Evolutionary conservation across 768 basidiomycete species (phyloP).

Genomic region (Tricholoma bakamatsutake): DNA sequence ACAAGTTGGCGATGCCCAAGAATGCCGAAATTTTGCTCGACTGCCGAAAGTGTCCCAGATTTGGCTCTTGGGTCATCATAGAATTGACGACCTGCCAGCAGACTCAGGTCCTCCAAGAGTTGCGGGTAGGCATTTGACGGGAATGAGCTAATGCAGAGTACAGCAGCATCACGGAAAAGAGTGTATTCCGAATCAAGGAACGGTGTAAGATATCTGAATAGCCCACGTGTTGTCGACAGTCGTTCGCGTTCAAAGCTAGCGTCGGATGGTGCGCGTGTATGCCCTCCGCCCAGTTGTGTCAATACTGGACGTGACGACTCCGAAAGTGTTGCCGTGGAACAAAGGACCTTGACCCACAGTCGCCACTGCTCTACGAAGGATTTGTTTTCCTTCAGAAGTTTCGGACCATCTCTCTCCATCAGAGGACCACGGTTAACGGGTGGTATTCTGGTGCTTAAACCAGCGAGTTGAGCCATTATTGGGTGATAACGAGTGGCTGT

Average conservation of each 20-base stretch:
- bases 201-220: slow-evolving; percentile 82
- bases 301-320: slow-evolving; percentile 53
- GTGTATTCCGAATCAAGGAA: slow-evolving; percentile 85
- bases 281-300: slow-evolving; percentile 55
- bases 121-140: slow-evolving; percentile 72
- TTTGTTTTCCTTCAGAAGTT: slow-evolving; percentile 51
- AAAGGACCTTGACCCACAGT: slow-evolving; percentile 80
- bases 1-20: slow-evolving; percentile 52
- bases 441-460: slow-evolving; percentile 55
- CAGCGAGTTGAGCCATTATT: slow-evolving; percentile 66
- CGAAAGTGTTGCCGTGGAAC: slow-evolving; percentile 66
- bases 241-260: slow-evolving; percentile 76
- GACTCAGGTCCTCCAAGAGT: slow-evolving; percentile 77
- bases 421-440: slow-evolving; percentile 34
- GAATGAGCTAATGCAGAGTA: slow-evolving; percentile 85
- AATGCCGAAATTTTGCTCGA: slow-evolving; percentile 33
- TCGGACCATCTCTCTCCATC: slow-evolving; percentile 47
- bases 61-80: slow-evolving; percentile 67
- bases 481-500: slow-evolving; percentile 68
- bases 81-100: slow-evolving; percentile 75
- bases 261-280: slow-evolving; percentile 65
- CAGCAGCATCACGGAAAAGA: slow-evolving; percentile 79
- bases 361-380: slow-evolving; percentile 72
- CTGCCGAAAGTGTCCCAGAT: slow-evolving; percentile 26
- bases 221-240: slow-evolving; percentile 71